Evolutionary conservation across 2,329 filamentous ascomycete genomes (phyloP).

Genomic region (Alternaria triticimaculans): DNA sequence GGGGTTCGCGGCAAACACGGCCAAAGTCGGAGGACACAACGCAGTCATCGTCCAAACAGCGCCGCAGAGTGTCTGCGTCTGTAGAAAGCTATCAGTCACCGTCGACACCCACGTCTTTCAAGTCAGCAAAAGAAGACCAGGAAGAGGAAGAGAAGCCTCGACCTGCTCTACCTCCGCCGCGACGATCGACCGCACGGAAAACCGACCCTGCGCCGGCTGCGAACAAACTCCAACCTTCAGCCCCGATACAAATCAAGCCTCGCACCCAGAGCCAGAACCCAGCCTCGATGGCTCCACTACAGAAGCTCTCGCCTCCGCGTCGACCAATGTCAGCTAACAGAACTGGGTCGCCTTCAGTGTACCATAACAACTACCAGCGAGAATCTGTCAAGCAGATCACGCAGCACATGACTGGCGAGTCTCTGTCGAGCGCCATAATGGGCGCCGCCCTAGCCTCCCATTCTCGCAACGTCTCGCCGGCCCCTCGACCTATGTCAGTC

Average conservation of each 20-base stretch:
- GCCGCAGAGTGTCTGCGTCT: constrained; percentile 34
- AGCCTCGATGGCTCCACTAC: constrained; percentile 32
- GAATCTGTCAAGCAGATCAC: constrained; percentile 48
- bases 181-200: constrained; percentile 34
- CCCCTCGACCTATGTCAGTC: constrained; percentile 37
- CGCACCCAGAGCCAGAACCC: constrained; percentile 42
- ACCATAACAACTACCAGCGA: constrained; percentile 51
- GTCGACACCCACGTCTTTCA: constrained; percentile 43
- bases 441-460: constrained; percentile 73
- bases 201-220: constrained; percentile 9
- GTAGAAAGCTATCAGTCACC: constrained; percentile 34
- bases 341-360: constrained; percentile 35
- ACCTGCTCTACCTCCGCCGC: constrained; percentile 45
- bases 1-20: constrained; percentile 23
- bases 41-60: constrained; percentile 23
- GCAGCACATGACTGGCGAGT: constrained; percentile 64
- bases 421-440: constrained; percentile 76
- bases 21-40: constrained; percentile 33
- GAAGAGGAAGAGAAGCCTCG: constrained; percentile 38
- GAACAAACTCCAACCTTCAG: constrained; percentile 19
- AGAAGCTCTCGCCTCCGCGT: constrained; percentile 27
- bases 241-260: constrained; percentile 35
- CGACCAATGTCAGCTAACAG: constrained; percentile 30
- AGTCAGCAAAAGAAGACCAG: constrained; percentile 45
- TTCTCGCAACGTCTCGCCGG: constrained; percentile 58